Conservation (phyloP, 2,329 filamentous ascomycete species). For the Seiridium cupressi region DNA sequence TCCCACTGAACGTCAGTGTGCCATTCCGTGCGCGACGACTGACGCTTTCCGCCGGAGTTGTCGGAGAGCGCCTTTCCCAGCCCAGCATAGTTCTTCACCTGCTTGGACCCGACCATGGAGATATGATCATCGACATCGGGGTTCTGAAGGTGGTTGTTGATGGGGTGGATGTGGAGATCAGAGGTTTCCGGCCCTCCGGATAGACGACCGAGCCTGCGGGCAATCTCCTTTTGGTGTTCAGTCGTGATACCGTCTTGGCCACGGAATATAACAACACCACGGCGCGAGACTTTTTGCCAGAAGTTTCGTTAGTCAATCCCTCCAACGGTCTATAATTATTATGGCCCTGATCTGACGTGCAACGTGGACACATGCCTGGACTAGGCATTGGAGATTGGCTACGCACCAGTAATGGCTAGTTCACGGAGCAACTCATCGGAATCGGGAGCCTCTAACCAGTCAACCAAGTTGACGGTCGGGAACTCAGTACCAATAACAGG, state of each 20-base stretch:
- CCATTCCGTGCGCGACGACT: neutral
- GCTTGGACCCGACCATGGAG: neutral
- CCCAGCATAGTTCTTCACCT: neutral
- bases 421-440: no score
- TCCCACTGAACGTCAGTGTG: neutral
- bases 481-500: no score
- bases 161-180: neutral
- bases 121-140: neutral
- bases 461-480: no score
- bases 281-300: conserved; percentile 57
- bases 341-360: no score
- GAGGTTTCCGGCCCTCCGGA: neutral
- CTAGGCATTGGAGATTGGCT: no score
- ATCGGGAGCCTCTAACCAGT: no score
- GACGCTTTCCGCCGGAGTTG: neutral
- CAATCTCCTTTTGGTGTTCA: neutral
- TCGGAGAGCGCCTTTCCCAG: neutral
- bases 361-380: no score
- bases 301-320: no score
- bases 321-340: no score
- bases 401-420: no score
- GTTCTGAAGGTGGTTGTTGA: neutral
- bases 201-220: neutral
- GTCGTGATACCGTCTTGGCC: conserved; percentile 52
- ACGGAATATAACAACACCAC: conserved; percentile 70